These are phyloP conservation scores for Aaosphaeria arxii DNA, from an alignment of 2,329 filamentous ascomycete species.

Conservation along the genomic window DNA sequence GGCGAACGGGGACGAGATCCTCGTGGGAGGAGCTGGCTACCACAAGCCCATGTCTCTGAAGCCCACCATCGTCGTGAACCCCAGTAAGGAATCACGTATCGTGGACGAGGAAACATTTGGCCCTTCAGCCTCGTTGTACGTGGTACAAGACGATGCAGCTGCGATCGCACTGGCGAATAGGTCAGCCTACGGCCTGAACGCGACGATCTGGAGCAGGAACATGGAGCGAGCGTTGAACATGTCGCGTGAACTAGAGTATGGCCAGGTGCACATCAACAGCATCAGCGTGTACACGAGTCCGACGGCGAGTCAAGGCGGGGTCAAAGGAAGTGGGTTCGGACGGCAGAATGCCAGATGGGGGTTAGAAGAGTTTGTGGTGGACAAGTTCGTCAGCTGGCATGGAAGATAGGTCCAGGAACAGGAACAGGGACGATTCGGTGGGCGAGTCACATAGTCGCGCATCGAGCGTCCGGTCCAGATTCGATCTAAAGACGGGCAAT, in stretches of 20 bases:
- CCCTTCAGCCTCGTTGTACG: slow-evolving; percentile 18
- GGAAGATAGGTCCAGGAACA: slow-evolving; percentile 5
- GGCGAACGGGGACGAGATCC: slow-evolving; percentile 21
- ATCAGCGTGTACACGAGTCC: slow-evolving; percentile 47
- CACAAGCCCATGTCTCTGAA: slow-evolving; percentile 1
- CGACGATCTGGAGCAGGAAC: slow-evolving; percentile 21
- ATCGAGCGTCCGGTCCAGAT: no score
- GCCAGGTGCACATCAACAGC: slow-evolving; percentile 44
- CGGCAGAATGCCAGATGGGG: slow-evolving; percentile 42
- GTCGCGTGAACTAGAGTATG: slow-evolving; percentile 16
- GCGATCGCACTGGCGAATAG: slow-evolving; percentile 29
- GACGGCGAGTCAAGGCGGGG: slow-evolving; percentile 43
- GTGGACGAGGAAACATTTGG: slow-evolving; percentile 32
- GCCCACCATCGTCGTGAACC: slow-evolving; percentile 5
- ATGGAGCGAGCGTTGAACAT: slow-evolving; percentile 14
- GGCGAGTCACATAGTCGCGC: no score
- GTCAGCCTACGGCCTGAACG: slow-evolving; percentile 26
- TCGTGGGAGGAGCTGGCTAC: slow-evolving; percentile 12
- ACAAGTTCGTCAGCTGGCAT: slow-evolving; percentile 35
- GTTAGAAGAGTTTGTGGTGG: slow-evolving; percentile 41
- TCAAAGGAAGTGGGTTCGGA: slow-evolving; percentile 46
- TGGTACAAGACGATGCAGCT: slow-evolving; percentile 29
- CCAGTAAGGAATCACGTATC: slow-evolving; percentile 13
- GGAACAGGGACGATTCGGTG: no score
- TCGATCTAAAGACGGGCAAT: no score